These are phyloP conservation scores for Glutinoglossum americanum DNA, from an alignment of 495 filamentous ascomycete genomes.

Conservation along the genomic window DNA sequence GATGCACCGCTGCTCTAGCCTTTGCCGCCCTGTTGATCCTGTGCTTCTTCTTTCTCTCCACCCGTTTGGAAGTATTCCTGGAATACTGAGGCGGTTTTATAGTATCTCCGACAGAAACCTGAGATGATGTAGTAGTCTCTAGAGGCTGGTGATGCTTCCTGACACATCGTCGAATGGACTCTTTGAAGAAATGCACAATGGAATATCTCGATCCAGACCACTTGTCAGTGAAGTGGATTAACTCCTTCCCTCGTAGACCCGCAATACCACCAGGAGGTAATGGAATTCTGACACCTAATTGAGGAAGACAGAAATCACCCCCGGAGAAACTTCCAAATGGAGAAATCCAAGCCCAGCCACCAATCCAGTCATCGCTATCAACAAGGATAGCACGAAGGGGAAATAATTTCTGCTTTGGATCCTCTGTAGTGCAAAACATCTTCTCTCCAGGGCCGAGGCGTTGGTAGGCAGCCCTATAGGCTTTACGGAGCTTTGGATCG, in stretches of 20 bases:
- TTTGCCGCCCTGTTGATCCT: no score
- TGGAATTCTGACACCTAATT: background rate
- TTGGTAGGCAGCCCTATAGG: background rate
- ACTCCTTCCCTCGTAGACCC: background rate
- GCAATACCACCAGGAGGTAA: background rate
- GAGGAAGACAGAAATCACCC: background rate
- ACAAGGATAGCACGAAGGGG: background rate
- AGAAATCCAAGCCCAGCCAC: background rate
- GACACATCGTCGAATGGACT: background rate
- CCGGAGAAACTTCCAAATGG: background rate
- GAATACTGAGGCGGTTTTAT: no score
- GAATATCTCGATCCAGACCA: background rate
- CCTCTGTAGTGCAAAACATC: background rate
- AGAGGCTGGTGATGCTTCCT: no score
- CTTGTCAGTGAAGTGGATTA: background rate
- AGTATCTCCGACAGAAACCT: no score
- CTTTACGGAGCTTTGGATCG: background rate
- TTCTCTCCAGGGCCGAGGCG: background rate
- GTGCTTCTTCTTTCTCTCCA: no score
- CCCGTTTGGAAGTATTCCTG: no score
- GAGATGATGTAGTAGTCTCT: no score
- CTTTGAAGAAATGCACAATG: background rate
- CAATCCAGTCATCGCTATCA: background rate
- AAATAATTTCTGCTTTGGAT: background rate
- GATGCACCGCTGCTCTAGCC: no score